phyloP scores from a whole-genome alignment of 805 yeast species.

The Scheffersomyces amazonensis region DNA sequence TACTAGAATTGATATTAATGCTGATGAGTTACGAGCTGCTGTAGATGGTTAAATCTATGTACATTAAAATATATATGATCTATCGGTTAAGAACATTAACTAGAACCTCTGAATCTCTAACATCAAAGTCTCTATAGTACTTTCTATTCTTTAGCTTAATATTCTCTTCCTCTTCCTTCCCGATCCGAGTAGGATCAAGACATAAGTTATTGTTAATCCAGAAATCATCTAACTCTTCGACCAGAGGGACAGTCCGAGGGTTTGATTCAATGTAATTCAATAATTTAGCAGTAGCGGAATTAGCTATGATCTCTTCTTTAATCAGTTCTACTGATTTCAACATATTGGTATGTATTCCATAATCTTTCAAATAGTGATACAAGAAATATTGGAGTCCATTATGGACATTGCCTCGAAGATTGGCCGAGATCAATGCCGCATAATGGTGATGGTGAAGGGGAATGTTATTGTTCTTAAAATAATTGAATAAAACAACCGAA shows the following conservation, averaged over 20 bases:
- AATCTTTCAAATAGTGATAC: constrained; percentile 17
- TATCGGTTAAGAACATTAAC: constrained; percentile 11
- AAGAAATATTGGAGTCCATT: constrained; percentile 20
- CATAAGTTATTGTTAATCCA: constrained; percentile 12
- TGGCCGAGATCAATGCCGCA: constrained; percentile 19
- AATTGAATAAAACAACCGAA: constrained; percentile 20
- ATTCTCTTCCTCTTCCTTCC: constrained; percentile 1
- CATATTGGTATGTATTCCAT: too few species aligned
- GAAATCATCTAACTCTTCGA: constrained; percentile 9
- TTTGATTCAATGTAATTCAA: neutral
- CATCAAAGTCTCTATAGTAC: constrained; percentile 17
- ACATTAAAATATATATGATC: neutral
- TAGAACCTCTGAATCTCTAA: constrained; percentile 23
- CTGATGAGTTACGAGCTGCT: constrained; percentile 34
- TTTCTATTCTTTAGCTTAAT: constrained; percentile 11
- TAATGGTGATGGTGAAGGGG: constrained; percentile 15
- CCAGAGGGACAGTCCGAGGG: neutral
- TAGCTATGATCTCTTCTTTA: constrained; percentile 5
- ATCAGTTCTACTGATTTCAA: too few species aligned
- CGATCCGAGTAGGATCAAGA: constrained; percentile 1
- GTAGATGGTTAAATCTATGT: constrained; percentile 10
- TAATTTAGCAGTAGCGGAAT: constrained; percentile 9
- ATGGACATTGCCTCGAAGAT: constrained; percentile 20
- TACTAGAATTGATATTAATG: constrained; percentile 31
- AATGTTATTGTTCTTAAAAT: constrained; percentile 10